Conservation (phyloP, 108 stramenopile genomes). For the Nitzschia sp. region DNA sequence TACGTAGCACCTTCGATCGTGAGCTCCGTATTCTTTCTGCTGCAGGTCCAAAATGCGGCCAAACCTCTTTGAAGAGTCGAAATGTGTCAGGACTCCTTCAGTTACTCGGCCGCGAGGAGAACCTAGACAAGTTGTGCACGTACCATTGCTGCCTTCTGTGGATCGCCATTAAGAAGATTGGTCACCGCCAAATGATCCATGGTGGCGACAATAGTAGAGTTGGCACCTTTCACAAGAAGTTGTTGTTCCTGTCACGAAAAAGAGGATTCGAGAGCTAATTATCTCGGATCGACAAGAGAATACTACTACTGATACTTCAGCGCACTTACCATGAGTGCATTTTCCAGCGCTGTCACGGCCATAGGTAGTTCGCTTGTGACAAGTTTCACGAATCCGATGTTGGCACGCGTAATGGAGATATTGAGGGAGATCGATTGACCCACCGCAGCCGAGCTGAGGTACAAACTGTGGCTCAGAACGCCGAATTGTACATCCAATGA, state of each 20-base stretch:
- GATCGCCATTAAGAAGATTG: slow-evolving; percentile 39
- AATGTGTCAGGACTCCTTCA: background rate
- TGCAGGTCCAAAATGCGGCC: slow-evolving; percentile 41
- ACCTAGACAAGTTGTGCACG: no score
- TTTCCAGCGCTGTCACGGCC: slow-evolving; percentile 38
- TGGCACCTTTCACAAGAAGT: slow-evolving; percentile 40
- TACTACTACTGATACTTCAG: no score
- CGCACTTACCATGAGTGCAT: slow-evolving; percentile 37
- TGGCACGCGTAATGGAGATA: slow-evolving; percentile 43
- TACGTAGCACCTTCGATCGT: slow-evolving; percentile 30
- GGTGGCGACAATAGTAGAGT: slow-evolving; percentile 41
- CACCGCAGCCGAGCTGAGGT: slow-evolving; percentile 22
- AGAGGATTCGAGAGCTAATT: background rate
- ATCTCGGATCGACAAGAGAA: no score
- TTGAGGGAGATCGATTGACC: slow-evolving; percentile 42
- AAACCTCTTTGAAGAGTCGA: slow-evolving; percentile 22
- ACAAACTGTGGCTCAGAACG: slow-evolving; percentile 39
- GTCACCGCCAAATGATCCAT: slow-evolving; percentile 58
- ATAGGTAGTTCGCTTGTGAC: slow-evolving; percentile 28
- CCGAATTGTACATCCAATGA: slow-evolving; percentile 40
- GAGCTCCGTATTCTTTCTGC: slow-evolving; percentile 32
- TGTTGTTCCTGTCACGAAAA: slow-evolving; percentile 33
- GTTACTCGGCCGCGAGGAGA: no score
- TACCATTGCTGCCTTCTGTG: slow-evolving; percentile 41
- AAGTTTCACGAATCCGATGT: slow-evolving; percentile 50